Evolutionary conservation across 1,284 basidiomycete genomes (phyloP).

Genomic region (Phaffia rhodozyma): DNA sequence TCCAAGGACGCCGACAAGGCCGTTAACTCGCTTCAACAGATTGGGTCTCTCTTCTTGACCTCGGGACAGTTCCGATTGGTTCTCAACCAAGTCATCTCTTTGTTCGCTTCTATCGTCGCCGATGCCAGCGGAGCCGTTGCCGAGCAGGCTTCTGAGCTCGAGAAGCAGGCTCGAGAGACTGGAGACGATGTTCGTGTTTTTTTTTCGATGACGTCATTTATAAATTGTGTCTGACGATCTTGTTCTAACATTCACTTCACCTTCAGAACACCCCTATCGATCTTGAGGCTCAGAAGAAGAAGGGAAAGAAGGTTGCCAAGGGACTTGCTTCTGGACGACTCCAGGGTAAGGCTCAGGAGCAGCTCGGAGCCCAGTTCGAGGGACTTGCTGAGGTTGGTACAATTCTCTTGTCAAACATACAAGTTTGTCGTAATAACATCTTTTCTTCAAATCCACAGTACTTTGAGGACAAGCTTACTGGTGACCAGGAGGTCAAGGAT

Average conservation of each 20-base stretch:
- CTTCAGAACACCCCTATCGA: conserved; percentile 29
- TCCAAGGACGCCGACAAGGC: conserved; percentile 30
- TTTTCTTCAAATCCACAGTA: conserved; percentile 23
- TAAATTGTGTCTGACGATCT: conserved; percentile 13
- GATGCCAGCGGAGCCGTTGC: conserved; percentile 32
- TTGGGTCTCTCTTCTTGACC: conserved; percentile 36
- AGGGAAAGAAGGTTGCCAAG: conserved; percentile 33
- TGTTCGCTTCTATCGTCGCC: conserved; percentile 35
- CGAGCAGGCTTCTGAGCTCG: conserved; percentile 26
- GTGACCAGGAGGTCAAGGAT: conserved; percentile 38
- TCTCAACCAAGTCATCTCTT: conserved; percentile 32
- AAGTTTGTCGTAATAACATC: background rate
- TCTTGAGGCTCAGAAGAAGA: conserved; percentile 29
- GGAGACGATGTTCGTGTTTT: conserved; percentile 19
- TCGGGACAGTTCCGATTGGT: conserved; percentile 36
- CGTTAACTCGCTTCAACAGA: conserved; percentile 35
- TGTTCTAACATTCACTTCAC: background rate
- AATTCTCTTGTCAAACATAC: background rate
- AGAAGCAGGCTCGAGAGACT: conserved; percentile 24
- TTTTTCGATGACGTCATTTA: background rate
- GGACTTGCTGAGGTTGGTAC: conserved; percentile 22
- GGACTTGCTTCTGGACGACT: conserved; percentile 29
- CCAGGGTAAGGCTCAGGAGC: conserved; percentile 29
- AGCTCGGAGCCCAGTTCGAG: conserved; percentile 27
- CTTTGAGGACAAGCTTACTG: conserved; percentile 37